A percentile compares a stretch with the other conserved stretches of the same genome.
Conservation (phyloP, 768 basidiomycete genomes). For the Mycena leptocephala region DNA sequence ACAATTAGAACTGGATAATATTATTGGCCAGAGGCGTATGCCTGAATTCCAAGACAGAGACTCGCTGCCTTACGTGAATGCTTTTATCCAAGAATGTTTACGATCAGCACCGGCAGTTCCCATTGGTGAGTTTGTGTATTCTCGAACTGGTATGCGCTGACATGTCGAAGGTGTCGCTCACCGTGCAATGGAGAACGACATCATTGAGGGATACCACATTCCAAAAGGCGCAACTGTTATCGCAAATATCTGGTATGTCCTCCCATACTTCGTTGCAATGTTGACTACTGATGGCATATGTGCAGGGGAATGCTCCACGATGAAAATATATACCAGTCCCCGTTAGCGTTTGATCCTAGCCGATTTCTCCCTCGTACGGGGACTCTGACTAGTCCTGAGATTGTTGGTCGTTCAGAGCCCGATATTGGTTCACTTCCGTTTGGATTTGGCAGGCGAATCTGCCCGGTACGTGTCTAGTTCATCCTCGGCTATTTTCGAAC, state of each 20-base stretch:
- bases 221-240: background rate
- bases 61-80: background rate
- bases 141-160: background rate
- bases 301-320: background rate
- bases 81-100: background rate
- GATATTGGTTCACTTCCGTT: background rate
- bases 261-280: background rate
- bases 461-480: background rate
- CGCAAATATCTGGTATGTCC: background rate
- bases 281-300: too few species aligned
- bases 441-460: background rate
- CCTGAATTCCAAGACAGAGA: background rate
- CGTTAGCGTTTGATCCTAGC: background rate
- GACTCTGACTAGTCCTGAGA: background rate
- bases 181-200: background rate
- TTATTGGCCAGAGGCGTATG: background rate
- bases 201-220: background rate
- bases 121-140: background rate
- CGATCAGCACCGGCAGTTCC: background rate
- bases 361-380: background rate
- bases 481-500: background rate
- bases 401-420: background rate
- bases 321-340: background rate
- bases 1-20: background rate
- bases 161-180: background rate